Base-by-base conservation (phyloP, 371 early-diverging fungal species). In the Conidiobolus incongruus region DNA sequence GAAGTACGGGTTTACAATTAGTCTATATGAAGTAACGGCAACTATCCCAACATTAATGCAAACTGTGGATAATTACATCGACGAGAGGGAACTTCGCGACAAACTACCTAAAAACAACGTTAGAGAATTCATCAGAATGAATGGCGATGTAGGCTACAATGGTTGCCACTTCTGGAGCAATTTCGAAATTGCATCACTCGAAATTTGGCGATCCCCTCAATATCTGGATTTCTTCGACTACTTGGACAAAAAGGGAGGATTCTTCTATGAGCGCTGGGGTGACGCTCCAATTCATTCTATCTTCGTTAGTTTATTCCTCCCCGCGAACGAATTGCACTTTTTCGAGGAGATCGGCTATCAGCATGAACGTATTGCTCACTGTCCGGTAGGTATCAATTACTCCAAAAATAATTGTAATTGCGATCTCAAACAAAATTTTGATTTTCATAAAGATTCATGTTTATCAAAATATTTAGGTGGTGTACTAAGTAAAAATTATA, bases 251-350 rank as follows among this genome's bases (percentile, higher is more conserved):
- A 58, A 66, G 11, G 91, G 92, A 12, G 90, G 91, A 0, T 94
- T 91, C 66, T 92, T 81, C 52, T 92, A 89, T 52, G 91, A 92
- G 56, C 61, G 81, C 29, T 93, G 93, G 92, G 92, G 93, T 6
- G 94, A 92, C 65, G 94, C 93, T 12, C 93, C 94, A 11, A 77
- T 96, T 4, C 96, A 92, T 49, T 86, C 90, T 7, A 54, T 96
- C 12, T 91, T 85, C 0, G 84, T 77, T 0, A 81, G 80, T 0
- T 52, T 95, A 57, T 63, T 87, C 60, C 53, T 94, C 11, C 61
- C 65, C 17, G 71, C 67, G 47, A 56, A 61, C 31, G 70, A 88
- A 56, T 68, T 91, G 16, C 91, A 91, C 50, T 92, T 83, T 58
- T 95, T 93, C 52, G 81, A 88, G 49, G 82, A 84, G 47, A 78